Base-by-base conservation (phyloP, 2,329 filamentous ascomycete genomes). In the Pseudopyrenochaeta lycopersici region DNA sequence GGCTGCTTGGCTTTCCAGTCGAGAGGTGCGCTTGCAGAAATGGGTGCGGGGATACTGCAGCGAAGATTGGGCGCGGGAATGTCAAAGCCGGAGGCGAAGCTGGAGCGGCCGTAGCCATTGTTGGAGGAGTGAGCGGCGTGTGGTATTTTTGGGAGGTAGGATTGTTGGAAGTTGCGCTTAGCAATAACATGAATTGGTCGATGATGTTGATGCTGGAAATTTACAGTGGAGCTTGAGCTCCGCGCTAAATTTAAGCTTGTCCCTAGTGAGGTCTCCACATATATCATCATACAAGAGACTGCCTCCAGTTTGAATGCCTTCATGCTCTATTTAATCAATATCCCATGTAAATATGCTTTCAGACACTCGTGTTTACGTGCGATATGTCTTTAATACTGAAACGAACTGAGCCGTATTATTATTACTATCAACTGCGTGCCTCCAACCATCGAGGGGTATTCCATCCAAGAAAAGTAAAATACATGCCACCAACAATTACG, bases 21-120 rank as follows among this genome's bases (percentile, higher is more conserved):
- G 89, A 85, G 67, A 98, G 90, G 76, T 96, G 95, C 46, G 92
- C 91, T 72, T 96, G 89, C 57, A 98, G 88, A 79, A 91, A 97
- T 7, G 92, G 90, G 64, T 92, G 89, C 4, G 95, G 93, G 31
- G 92, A 92, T 71, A 97, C 88, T 70, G 93, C 93, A 53, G 92
- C 91, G 77, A 97, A 97, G 67, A 91, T 88, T 64, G 90, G 80
- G 69, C 90, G 76, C 58, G 88, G 76, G 73, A 88, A 77, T 62
- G 82, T 70, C 71, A 85, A 67, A 49, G 78, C 52, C 7, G 67
- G 62, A 3, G 67, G 51, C 12, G 58, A 46, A 7, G 51, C 46
- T 1, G 64, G 49, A 31, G 63, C 52, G 46, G 60, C 50, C 38
- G 71, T 56, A 14, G 68, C 58, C 66, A 71, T 74, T 29, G 36